These are phyloP conservation scores for Myriosclerotinia duriaeana DNA, from an alignment of 2,329 filamentous ascomycete genomes.

Conservation along the genomic window DNA sequence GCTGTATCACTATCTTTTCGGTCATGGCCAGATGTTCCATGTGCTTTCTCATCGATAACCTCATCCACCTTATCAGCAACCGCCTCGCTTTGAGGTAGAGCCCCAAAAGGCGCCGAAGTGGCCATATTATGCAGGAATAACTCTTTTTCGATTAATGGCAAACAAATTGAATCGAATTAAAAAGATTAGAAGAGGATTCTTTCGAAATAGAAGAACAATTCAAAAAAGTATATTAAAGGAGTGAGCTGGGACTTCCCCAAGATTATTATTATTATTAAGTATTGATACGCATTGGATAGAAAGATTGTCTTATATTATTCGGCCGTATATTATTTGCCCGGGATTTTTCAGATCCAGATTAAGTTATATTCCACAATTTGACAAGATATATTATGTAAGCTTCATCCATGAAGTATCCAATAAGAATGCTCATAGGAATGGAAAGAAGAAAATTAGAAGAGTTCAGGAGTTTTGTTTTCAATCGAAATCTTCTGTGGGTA, in stretches of 20 bases:
- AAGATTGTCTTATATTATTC: neutral
- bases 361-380: too few species aligned
- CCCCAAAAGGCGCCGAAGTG: slow-evolving; percentile 26
- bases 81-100: slow-evolving; percentile 22
- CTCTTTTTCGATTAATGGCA: neutral
- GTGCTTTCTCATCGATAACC: slow-evolving; percentile 2
- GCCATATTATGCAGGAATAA: slow-evolving; percentile 23
- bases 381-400: too few species aligned
- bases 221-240: neutral
- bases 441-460: too few species aligned
- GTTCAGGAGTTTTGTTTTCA: too few species aligned
- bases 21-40: slow-evolving; percentile 2
- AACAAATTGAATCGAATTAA: neutral
- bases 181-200: neutral
- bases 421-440: too few species aligned
- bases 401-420: too few species aligned
- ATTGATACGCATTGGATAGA: neutral
- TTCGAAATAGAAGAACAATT: neutral
- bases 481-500: too few species aligned
- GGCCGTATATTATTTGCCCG: neutral
- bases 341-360: too few species aligned
- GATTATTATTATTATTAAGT: neutral
- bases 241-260: neutral
- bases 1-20: slow-evolving; percentile 12
- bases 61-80: slow-evolving; percentile 22